A percentile compares a stretch with the other conserved stretches of the same genome.
Evolutionary conservation across 2,329 filamentous ascomycete genomes (phyloP).

Genomic region (Scytalidium lignicola): DNA sequence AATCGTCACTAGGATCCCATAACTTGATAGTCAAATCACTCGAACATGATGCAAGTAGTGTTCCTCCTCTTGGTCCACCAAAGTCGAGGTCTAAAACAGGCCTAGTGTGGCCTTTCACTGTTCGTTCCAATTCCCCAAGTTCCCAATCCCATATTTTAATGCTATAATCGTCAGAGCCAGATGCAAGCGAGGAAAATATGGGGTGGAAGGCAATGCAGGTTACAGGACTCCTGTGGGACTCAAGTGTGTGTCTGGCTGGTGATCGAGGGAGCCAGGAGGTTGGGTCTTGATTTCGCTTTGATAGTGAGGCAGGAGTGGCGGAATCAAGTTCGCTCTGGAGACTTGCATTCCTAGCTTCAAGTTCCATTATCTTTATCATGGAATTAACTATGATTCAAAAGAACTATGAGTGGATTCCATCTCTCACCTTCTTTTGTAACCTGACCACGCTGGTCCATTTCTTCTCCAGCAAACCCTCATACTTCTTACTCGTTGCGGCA

Average conservation of each 20-base stretch:
- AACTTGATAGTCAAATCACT: slow-evolving; percentile 91
- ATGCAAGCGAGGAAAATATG: slow-evolving; percentile 83
- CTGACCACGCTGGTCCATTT: slow-evolving; percentile 97
- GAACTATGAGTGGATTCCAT: no score
- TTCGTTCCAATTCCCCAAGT: slow-evolving; percentile 81
- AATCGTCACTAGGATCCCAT: slow-evolving; percentile 88
- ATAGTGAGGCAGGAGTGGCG: slow-evolving; percentile 69
- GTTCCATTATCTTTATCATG: slow-evolving; percentile 91
- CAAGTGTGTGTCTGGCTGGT: slow-evolving; percentile 74
- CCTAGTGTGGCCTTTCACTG: slow-evolving; percentile 87
- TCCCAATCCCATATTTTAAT: slow-evolving; percentile 99
- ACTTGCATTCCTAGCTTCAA: slow-evolving; percentile 68
- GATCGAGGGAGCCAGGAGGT: slow-evolving; percentile 76
- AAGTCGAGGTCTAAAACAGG: slow-evolving; percentile 86
- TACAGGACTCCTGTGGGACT: slow-evolving; percentile 76
- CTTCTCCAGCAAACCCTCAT: slow-evolving; percentile 90
- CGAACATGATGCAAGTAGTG: slow-evolving; percentile 63
- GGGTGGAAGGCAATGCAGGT: slow-evolving; percentile 91
- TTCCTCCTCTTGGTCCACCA: slow-evolving; percentile 76
- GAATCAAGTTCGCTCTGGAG: slow-evolving; percentile 82
- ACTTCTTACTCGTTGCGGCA: slow-evolving; percentile 81
- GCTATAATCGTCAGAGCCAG: slow-evolving; percentile 84
- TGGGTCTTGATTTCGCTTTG: slow-evolving; percentile 78
- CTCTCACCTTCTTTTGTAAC: slow-evolving; percentile 82
- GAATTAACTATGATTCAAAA: no score